These are phyloP conservation scores for Xylaria cubensis DNA, from an alignment of 495 filamentous ascomycete species.

Conservation along the genomic window DNA sequence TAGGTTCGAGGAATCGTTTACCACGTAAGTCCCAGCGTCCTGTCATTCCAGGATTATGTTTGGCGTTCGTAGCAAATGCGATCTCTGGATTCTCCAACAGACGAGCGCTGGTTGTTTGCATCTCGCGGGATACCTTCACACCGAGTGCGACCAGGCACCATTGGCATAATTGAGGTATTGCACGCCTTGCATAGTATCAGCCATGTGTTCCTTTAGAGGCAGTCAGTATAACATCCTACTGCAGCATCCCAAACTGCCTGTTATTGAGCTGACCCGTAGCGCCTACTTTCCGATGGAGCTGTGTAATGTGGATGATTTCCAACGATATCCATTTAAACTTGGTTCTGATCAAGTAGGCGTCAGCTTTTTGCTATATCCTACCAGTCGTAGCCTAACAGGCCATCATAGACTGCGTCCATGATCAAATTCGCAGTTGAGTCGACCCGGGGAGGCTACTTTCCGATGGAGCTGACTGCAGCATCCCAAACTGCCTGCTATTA, in stretches of 20 bases:
- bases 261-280: conserved; percentile 72
- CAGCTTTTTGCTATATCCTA: neutral
- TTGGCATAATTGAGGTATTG: conserved; percentile 67
- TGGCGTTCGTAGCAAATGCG: conserved; percentile 60
- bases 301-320: conserved; percentile 60
- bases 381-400: conserved; percentile 29
- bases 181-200: conserved; percentile 69
- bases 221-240: conserved; percentile 70
- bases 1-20: conserved; percentile 71
- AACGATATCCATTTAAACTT: conserved; percentile 82
- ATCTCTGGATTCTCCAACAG: conserved; percentile 74
- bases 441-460: too few species aligned
- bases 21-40: conserved; percentile 89
- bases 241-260: conserved; percentile 58
- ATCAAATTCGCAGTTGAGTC: conserved; percentile 88
- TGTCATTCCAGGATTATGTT: conserved; percentile 58
- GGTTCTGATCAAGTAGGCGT: conserved; percentile 59
- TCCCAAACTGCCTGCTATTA: too few species aligned
- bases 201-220: conserved; percentile 67
- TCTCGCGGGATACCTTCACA: conserved; percentile 65
- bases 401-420: conserved; percentile 75
- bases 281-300: conserved; percentile 82
- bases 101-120: conserved; percentile 71
- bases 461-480: too few species aligned
- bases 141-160: conserved; percentile 76